These are phyloP conservation scores for Suillus occidentalis DNA, from an alignment of 768 basidiomycete genomes.

Conservation along the genomic window DNA sequence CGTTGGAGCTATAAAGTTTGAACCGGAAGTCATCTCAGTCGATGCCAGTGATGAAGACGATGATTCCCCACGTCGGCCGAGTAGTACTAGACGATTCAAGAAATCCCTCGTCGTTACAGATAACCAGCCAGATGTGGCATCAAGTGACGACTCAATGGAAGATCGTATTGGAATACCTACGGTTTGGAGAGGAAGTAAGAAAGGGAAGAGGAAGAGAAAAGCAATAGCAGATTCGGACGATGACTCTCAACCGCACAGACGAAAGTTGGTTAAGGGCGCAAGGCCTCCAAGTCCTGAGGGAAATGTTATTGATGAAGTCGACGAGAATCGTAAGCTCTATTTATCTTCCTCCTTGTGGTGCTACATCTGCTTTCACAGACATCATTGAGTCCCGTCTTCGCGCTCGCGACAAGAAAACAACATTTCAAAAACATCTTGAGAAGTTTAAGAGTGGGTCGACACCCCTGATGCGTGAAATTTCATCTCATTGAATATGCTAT, in stretches of 20 bases:
- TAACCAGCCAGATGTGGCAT: slow-evolving; percentile 10
- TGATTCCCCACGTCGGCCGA: slow-evolving; percentile 24
- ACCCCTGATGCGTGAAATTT: slow-evolving; percentile 5
- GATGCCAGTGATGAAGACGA: slow-evolving; percentile 26
- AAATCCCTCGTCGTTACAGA: slow-evolving; percentile 17
- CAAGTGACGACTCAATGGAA: slow-evolving; percentile 25
- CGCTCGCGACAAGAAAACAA: slow-evolving; percentile 53
- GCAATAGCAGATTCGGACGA: slow-evolving; percentile 35
- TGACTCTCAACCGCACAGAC: slow-evolving; percentile 35
- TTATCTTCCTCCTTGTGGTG: slow-evolving; percentile 4
- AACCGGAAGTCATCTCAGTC: slow-evolving; percentile 26
- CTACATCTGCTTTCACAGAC: slow-evolving; percentile 35
- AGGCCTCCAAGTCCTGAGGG: slow-evolving; percentile 45
- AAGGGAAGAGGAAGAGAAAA: slow-evolving; percentile 22
- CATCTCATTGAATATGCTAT: not conserved
- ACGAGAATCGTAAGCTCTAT: slow-evolving; percentile 52
- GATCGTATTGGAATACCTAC: slow-evolving; percentile 18
- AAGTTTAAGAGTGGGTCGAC: slow-evolving; percentile 56
- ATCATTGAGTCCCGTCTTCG: slow-evolving; percentile 69
- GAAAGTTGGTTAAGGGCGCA: slow-evolving; percentile 44
- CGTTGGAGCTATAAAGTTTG: slow-evolving; percentile 53
- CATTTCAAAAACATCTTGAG: slow-evolving; percentile 64
- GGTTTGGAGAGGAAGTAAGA: slow-evolving; percentile 21
- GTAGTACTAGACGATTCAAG: slow-evolving; percentile 14
- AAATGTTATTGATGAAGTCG: slow-evolving; percentile 47